Conservation (phyloP, 2,329 filamentous ascomycete species). For the Lasiodiplodia gonubiensis region DNA sequence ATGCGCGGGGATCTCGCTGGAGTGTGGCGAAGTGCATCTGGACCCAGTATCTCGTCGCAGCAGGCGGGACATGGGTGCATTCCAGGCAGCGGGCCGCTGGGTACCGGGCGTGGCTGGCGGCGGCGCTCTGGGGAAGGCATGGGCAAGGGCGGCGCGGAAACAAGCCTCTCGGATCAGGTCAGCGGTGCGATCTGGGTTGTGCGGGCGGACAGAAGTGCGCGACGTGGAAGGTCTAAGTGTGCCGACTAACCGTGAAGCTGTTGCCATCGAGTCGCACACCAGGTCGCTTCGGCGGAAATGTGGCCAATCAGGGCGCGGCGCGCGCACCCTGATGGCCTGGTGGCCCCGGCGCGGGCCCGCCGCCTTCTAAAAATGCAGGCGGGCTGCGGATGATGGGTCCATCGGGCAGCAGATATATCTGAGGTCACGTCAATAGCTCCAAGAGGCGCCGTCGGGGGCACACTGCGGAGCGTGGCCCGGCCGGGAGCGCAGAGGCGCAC, state of each 20-base stretch:
- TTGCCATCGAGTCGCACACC: constrained; percentile 22
- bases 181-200: constrained; percentile 11
- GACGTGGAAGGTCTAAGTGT: constrained; percentile 13
- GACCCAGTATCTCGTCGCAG: constrained; percentile 2
- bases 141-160: constrained; percentile 22
- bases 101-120: constrained; percentile 13
- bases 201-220: constrained; percentile 25
- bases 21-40: constrained; percentile 20
- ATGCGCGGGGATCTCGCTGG: constrained; percentile 13
- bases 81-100: constrained; percentile 17
- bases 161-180: constrained; percentile 14
- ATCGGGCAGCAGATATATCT: constrained; percentile 24
- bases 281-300: constrained; percentile 25
- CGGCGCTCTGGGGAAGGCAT: constrained; percentile 23
- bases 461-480: constrained; percentile 10
- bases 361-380: constrained; percentile 24
- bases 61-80: constrained; percentile 14
- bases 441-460: not conserved
- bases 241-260: constrained; percentile 27
- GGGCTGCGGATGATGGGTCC: constrained; percentile 21
- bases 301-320: constrained; percentile 11
- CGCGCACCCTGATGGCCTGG: constrained; percentile 2
- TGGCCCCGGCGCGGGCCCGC: constrained; percentile 19
- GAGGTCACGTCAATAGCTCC: constrained; percentile 19
- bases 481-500: not conserved